These are phyloP conservation scores for Heliamphora pulchella DNA, from an alignment of 179 eudicot genomes.

Conservation along the genomic window DNA sequence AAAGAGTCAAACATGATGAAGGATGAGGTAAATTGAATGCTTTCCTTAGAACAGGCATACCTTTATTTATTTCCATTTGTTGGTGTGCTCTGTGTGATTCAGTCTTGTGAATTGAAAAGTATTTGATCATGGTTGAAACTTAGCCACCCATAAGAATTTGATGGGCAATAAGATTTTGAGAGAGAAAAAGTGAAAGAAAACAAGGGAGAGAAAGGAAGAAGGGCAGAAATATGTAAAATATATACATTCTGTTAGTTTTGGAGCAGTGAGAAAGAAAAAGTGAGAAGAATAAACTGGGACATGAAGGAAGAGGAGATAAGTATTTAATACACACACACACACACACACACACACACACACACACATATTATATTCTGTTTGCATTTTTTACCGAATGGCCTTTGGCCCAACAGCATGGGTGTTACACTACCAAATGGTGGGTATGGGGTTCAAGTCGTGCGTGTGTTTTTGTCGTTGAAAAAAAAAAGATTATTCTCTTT, in stretches of 20 bases:
- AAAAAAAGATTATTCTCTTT: too few species aligned
- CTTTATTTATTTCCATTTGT: background rate
- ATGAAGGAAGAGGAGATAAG: too few species aligned
- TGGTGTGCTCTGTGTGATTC: background rate
- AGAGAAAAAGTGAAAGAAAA: too few species aligned
- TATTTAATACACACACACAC: too few species aligned
- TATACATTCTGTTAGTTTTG: background rate
- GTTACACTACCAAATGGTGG: too few species aligned
- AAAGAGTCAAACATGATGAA: conserved; percentile 79
- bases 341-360: too few species aligned
- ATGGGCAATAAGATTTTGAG: background rate
- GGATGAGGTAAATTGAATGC: conserved; percentile 55
- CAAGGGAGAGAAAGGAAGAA: background rate
- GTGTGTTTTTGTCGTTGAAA: too few species aligned
- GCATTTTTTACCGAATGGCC: too few species aligned
- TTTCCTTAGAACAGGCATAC: background rate
- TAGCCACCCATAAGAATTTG: background rate
- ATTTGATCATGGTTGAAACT: background rate
- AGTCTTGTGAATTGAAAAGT: conserved; percentile 1
- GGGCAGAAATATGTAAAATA: background rate
- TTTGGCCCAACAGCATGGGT: too few species aligned
- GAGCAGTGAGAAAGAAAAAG: background rate
- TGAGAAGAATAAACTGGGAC: too few species aligned
- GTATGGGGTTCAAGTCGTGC: too few species aligned
- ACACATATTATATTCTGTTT: too few species aligned